Evolutionary conservation across 305 asterid genomes (phyloP).

Genomic region (Fraxinus sp.): DNA sequence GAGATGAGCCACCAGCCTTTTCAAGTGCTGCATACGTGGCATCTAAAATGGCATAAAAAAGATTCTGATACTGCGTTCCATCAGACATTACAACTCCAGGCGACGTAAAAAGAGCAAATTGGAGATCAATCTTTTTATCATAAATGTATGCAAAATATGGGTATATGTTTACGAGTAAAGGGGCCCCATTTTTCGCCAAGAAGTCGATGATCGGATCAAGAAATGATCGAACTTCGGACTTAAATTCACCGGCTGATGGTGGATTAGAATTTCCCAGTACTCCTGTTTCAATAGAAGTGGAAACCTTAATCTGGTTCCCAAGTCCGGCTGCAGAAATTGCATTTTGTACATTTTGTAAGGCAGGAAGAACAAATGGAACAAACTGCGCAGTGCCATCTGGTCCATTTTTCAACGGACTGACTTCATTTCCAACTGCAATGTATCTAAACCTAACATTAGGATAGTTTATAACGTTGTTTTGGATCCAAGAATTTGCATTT

Average conservation of each 20-base stretch:
- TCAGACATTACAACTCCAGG: constrained; percentile 30
- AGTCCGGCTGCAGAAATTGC: constrained; percentile 34
- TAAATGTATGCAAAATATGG: constrained; percentile 37
- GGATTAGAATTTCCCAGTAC: constrained; percentile 45
- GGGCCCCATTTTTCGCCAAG: constrained; percentile 22
- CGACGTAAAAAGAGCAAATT: constrained; percentile 45
- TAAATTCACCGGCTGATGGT: constrained; percentile 47
- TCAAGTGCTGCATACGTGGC: constrained; percentile 43
- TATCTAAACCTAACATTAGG: constrained; percentile 27
- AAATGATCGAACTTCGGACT: constrained; percentile 15
- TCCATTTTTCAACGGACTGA: constrained; percentile 30
- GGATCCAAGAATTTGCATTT: constrained; percentile 36
- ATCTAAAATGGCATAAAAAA: constrained; percentile 52
- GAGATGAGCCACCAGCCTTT: constrained; percentile 41
- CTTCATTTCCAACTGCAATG: constrained; percentile 49
- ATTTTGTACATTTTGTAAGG: constrained; percentile 41
- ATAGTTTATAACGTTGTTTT: constrained; percentile 21
- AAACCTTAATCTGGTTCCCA: constrained; percentile 37
- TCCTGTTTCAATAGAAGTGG: constrained; percentile 47
- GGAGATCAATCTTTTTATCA: constrained; percentile 29
- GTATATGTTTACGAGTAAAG: constrained; percentile 43
- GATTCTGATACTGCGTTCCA: constrained; percentile 37
- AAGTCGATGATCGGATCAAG: constrained; percentile 36
- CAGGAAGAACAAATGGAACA: constrained; percentile 33
- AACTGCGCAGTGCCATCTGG: constrained; percentile 24